Conservation (phyloP, 805 yeast genomes). For the Wickerhamiella azymoides region DNA sequence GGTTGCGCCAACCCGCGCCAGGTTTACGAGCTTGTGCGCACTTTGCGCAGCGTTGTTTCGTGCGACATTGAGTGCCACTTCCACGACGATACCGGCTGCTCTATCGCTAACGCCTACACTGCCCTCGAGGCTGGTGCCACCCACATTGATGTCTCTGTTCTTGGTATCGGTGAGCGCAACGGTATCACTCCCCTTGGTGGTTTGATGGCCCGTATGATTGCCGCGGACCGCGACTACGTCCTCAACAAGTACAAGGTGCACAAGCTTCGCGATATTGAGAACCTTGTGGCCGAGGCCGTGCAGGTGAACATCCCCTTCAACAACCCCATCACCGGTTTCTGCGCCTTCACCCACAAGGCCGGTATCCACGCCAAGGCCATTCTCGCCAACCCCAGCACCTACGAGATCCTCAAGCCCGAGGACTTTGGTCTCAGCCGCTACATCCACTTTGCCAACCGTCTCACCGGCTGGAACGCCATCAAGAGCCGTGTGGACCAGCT, state of each 20-base stretch:
- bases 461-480: slow-evolving; percentile 99
- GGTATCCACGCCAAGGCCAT: slow-evolving; percentile 99
- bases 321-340: slow-evolving; percentile 97
- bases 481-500: slow-evolving; percentile 95
- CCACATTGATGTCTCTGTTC: slow-evolving; percentile 84
- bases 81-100: slow-evolving; percentile 99
- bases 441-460: slow-evolving; percentile 93
- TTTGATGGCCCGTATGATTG: slow-evolving; percentile 97
- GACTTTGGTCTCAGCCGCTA: slow-evolving; percentile 94
- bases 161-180: slow-evolving; percentile 98
- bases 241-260: slow-evolving; percentile 87
- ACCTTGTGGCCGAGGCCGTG: slow-evolving; percentile 91
- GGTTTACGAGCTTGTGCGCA: slow-evolving; percentile 90
- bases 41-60: slow-evolving; percentile 81
- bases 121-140: slow-evolving; percentile 97
- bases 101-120: slow-evolving; percentile 96
- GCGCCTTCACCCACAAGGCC: slow-evolving; percentile 98
- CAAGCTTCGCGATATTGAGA: slow-evolving; percentile 90
- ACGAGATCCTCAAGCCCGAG: slow-evolving; percentile 85
- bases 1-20: slow-evolving; percentile 99
- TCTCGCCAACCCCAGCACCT: slow-evolving; percentile 96
- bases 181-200: slow-evolving; percentile 98
- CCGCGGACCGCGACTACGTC: slow-evolving; percentile 94
- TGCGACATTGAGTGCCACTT: slow-evolving; percentile 98
- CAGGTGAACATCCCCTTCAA: slow-evolving; percentile 95